Base-by-base conservation (phyloP, 2,329 filamentous ascomycete genomes). In the Botrytis cinerea region DNA sequence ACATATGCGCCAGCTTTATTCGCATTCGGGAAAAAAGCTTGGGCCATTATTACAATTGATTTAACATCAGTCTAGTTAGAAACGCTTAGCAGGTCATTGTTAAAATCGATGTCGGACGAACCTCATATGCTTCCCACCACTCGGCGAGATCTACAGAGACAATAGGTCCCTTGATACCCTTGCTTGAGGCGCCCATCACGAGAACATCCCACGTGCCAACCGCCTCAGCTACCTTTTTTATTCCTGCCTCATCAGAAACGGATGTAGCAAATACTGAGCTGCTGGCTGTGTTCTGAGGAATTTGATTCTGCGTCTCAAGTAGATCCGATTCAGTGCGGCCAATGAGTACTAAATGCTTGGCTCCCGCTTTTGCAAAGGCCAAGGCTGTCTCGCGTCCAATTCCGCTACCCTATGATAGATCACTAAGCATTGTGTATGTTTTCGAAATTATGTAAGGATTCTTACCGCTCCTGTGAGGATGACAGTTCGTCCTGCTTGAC, bases 281-380 rank as follows among this genome's bases (percentile, higher is more conserved):
- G 38, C 28, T 25, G 4, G 62, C 18, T 40, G 45, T 45, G 62
- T 28, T 28, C 20, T 46, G 45, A n/a, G 62, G 62, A 10, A 46
- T 32, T 46, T 46, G 62, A n/a, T 8, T n/a, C 25, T 64, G 62
- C 25, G 62, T 64, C 16, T n/a, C 28, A 22, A 64, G 62, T 43
- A 64, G 28, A 28, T 78, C 78, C 67, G 80, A 73, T 76, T 75
- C 79, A 48, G 80, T 79, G 28, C 86, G 83, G 40, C 85, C 85
- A 1, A 86, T 76, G 18, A 87, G 80, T 18, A 81, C 82, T 67
- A 87, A 84, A 0, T 80, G 79, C 63, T 81, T 78, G 1, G 85
- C 85, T 16, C 85, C 84, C 72, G 85, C 84, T 75, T 79, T 67
- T 18, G 85, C 85, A 71, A 86, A 87, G 74, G 76, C 78, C 38